Evolutionary conservation across 1,139 yeast genomes (phyloP).

Genomic region (Kodamaea anthophila): DNA sequence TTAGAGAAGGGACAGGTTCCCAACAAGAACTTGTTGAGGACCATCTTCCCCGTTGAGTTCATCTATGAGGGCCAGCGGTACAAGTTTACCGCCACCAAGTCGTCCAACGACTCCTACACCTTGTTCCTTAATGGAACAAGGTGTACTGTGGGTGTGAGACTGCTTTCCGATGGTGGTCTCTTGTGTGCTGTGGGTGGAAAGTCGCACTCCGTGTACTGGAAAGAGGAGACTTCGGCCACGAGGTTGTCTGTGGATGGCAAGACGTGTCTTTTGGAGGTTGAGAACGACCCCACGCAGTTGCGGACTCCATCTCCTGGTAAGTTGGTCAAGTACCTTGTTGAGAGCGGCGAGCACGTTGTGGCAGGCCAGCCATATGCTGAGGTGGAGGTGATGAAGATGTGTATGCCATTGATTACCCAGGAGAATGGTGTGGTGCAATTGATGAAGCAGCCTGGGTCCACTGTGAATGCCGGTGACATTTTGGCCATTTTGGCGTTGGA

Average conservation of each 20-base stretch:
- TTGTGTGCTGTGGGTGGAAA: conserved; percentile 84
- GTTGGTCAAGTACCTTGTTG: conserved; percentile 86
- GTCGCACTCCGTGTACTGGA: conserved; percentile 94
- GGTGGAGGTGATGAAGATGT: conserved; percentile 99
- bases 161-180: conserved; percentile 91
- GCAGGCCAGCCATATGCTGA: conserved; percentile 97
- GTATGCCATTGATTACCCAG: conserved; percentile 85
- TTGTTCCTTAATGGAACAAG: conserved; percentile 90
- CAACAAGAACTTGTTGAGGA: conserved; percentile 67
- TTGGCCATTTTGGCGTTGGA: conserved; percentile 90
- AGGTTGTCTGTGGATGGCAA: conserved; percentile 91
- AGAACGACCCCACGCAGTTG: conserved; percentile 96
- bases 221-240: conserved; percentile 95
- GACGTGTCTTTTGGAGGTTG: conserved; percentile 88
- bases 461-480: conserved; percentile 93
- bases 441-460: conserved; percentile 97
- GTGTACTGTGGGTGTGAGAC: conserved; percentile 78
- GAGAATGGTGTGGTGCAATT: conserved; percentile 92
- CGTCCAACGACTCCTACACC: conserved; percentile 79
- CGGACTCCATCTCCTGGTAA: conserved; percentile 99
- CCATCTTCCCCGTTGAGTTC: conserved; percentile 88
- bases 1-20: conserved; percentile 96
- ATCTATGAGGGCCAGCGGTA: conserved; percentile 91
- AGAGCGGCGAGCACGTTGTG: conserved; percentile 86
- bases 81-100: conserved; percentile 91